Conservation (phyloP, 2,329 filamentous ascomycete species). For the Fusarium chaquense region DNA sequence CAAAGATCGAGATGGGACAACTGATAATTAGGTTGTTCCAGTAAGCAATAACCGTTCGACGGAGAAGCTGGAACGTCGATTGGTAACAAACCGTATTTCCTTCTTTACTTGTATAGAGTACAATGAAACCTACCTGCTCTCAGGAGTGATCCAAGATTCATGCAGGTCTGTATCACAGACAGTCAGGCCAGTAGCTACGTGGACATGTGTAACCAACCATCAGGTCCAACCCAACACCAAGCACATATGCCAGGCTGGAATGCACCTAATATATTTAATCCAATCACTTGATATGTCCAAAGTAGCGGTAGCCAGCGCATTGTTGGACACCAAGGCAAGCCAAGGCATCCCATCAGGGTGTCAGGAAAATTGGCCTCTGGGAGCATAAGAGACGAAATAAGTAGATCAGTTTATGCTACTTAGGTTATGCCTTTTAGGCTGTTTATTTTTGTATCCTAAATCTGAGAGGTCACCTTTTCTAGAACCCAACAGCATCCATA, state of each 20-base stretch:
- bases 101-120: neutral
- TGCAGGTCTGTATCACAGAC: neutral
- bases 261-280: conserved; percentile 13
- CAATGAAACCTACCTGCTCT: neutral
- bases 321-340: conserved; percentile 16
- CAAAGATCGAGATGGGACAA: conserved; percentile 6
- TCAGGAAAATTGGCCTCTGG: no score
- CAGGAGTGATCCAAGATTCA: neutral
- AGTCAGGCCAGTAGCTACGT: conserved; percentile 8
- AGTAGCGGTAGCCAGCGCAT: conserved; percentile 34
- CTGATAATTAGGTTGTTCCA: neutral
- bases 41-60: neutral
- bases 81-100: neutral
- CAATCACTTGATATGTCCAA: conserved; percentile 21
- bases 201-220: conserved; percentile 8
- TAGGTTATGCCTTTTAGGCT: no score
- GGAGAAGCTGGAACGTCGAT: neutral
- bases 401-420: no score
- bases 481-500: neutral
- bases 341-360: neutral
- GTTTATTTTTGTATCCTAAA: no score
- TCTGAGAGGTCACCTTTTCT: no score
- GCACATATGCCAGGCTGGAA: conserved; percentile 20
- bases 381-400: no score
- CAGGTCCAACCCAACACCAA: conserved; percentile 5